These are phyloP conservation scores for Ceratocystis albifundus DNA, from an alignment of 2,329 filamentous ascomycete species.

Conservation along the genomic window DNA sequence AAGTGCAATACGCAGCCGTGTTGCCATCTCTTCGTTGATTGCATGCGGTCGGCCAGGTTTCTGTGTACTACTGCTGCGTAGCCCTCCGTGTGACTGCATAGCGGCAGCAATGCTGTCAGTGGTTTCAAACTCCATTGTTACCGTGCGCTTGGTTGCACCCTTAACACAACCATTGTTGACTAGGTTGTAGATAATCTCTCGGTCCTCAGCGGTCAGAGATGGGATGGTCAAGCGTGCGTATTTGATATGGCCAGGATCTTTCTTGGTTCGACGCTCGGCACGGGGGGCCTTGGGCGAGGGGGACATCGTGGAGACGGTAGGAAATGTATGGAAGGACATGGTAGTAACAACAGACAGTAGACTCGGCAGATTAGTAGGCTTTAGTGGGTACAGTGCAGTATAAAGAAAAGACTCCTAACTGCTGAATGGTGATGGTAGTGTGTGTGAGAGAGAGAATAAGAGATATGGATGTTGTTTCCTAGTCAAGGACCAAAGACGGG, in stretches of 20 bases:
- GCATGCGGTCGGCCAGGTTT: constrained; percentile 18
- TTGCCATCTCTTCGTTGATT: constrained; percentile 21
- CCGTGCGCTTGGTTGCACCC: constrained; percentile 12
- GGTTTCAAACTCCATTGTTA: constrained; percentile 15
- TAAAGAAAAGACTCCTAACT: neutral
- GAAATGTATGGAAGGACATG: neutral
- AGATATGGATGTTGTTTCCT: neutral
- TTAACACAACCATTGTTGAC: constrained; percentile 15
- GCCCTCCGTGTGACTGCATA: neutral
- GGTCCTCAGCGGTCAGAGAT: constrained; percentile 16
- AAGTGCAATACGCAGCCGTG: constrained; percentile 18
- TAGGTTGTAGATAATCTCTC: constrained; percentile 17
- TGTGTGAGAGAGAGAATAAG: neutral
- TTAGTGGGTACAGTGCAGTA: neutral
- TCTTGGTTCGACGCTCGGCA: constrained; percentile 7
- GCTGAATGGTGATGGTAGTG: neutral
- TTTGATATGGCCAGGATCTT: constrained; percentile 19
- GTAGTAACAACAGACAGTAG: neutral
- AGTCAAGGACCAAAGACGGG: neutral
- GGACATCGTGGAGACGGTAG: neutral
- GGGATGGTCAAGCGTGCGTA: constrained; percentile 19
- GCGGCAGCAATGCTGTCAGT: constrained; percentile 9
- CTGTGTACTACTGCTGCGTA: neutral
- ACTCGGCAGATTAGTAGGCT: neutral
- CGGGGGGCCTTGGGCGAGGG: neutral